A percentile compares a stretch with the other conserved stretches of the same genome.
These are phyloP conservation scores for Xylariaceae sp. DNA, from an alignment of 2,329 filamentous ascomycete species.

Conservation along the genomic window DNA sequence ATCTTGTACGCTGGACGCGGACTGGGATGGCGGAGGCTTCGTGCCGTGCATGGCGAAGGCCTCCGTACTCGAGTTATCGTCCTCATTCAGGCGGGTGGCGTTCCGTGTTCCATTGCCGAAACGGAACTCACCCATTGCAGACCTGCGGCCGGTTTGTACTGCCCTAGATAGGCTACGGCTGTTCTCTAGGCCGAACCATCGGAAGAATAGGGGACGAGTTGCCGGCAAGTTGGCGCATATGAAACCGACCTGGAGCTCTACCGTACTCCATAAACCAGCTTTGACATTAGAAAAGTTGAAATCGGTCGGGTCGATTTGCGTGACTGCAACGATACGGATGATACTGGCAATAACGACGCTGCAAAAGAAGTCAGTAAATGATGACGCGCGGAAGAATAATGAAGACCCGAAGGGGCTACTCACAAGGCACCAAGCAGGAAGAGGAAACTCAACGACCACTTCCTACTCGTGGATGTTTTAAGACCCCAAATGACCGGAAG, in stretches of 20 bases:
- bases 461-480: slow-evolving; percentile 28
- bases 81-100: slow-evolving; percentile 20
- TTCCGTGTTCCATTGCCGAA: slow-evolving; percentile 18
- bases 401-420: slow-evolving; percentile 8
- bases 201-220: slow-evolving; percentile 24
- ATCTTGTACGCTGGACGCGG: slow-evolving; percentile 2
- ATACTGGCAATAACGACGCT: slow-evolving; percentile 29
- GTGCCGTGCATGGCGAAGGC: slow-evolving; percentile 20
- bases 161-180: slow-evolving; percentile 15
- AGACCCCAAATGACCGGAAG: slow-evolving; percentile 30
- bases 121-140: not conserved
- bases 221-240: slow-evolving; percentile 29
- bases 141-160: slow-evolving; percentile 11
- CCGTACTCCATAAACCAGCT: slow-evolving; percentile 28
- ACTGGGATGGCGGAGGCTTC: slow-evolving; percentile 10
- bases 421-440: slow-evolving; percentile 32
- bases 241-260: slow-evolving; percentile 29
- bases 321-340: slow-evolving; percentile 28
- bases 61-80: slow-evolving; percentile 25
- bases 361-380: slow-evolving; percentile 5
- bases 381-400: not conserved
- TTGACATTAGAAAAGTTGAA: slow-evolving; percentile 27
- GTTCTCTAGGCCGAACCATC: slow-evolving; percentile 21
- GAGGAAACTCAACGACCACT: slow-evolving; percentile 30
- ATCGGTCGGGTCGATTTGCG: slow-evolving; percentile 24